Conservation (phyloP, 2,329 filamentous ascomycete genomes). For the Arthrobotrys pseudoclavata region DNA sequence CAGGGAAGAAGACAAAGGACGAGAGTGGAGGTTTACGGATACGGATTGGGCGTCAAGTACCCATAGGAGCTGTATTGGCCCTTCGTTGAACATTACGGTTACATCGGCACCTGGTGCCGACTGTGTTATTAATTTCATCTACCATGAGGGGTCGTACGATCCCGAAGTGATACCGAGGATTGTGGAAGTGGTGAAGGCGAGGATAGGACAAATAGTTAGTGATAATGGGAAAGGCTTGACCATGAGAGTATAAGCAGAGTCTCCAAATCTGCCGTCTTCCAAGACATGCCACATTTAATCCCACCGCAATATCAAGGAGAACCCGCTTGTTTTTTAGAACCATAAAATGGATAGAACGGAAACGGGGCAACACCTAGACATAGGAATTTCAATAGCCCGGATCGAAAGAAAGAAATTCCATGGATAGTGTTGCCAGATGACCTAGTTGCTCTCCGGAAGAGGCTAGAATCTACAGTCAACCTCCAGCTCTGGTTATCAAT, state of each 20-base stretch:
- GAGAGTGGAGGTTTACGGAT: constrained; percentile 15
- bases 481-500: too few species aligned
- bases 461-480: too few species aligned
- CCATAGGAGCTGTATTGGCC: constrained; percentile 3
- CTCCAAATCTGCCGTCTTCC: too few species aligned
- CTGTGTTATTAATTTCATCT: constrained; percentile 31
- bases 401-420: too few species aligned
- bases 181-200: neutral
- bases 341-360: too few species aligned
- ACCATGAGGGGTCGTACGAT: constrained; percentile 26
- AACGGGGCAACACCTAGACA: too few species aligned
- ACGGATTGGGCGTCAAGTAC: constrained; percentile 33
- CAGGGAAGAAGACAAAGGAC: neutral
- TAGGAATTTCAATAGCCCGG: too few species aligned
- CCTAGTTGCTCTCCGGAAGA: too few species aligned
- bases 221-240: neutral
- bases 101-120: constrained; percentile 4
- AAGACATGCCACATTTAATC: too few species aligned
- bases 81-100: constrained; percentile 17
- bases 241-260: neutral
- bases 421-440: too few species aligned
- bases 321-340: too few species aligned
- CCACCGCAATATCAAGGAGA: too few species aligned
- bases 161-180: constrained; percentile 20
- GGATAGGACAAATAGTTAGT: constrained; percentile 15